A percentile compares a stretch with the other conserved stretches of the same genome.
phyloP scores from a whole-genome alignment of 108 stramenopile genomes.

The Conticribra weissflogii region DNA sequence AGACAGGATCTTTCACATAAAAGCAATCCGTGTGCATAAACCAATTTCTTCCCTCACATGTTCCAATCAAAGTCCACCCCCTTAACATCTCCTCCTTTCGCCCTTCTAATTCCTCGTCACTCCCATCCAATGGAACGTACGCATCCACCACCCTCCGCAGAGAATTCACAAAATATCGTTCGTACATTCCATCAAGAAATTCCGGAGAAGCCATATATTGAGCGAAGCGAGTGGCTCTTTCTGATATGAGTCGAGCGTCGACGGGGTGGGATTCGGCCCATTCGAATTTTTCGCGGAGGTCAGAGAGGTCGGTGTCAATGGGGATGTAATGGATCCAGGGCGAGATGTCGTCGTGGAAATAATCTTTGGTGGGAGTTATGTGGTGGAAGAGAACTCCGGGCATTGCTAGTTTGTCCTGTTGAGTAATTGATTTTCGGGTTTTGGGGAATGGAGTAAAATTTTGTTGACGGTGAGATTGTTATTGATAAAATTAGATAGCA shows the following conservation, averaged over 20 bases:
- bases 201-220: slow-evolving; percentile 2
- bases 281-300: slow-evolving; percentile 20
- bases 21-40: too few species aligned
- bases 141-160: slow-evolving; percentile 11
- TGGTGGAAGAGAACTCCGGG: slow-evolving; percentile 28
- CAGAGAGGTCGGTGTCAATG: slow-evolving; percentile 3
- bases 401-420: slow-evolving; percentile 18
- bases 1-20: too few species aligned
- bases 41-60: too few species aligned
- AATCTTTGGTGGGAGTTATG: slow-evolving; percentile 18
- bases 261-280: slow-evolving; percentile 22
- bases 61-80: neutral
- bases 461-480: too few species aligned
- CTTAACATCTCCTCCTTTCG: neutral
- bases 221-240: slow-evolving; percentile 5
- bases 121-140: slow-evolving; percentile 9
- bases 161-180: slow-evolving; percentile 6
- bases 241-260: slow-evolving; percentile 7
- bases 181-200: slow-evolving; percentile 1
- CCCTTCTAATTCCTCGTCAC: neutral
- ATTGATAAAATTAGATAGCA: too few species aligned
- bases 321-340: slow-evolving; percentile 32
- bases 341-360: slow-evolving; percentile 11
- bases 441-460: too few species aligned
- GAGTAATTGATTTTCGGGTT: too few species aligned